Evolutionary conservation across 2,329 filamentous ascomycete species (phyloP).

Genomic region (Dactylellina drechsleri): DNA sequence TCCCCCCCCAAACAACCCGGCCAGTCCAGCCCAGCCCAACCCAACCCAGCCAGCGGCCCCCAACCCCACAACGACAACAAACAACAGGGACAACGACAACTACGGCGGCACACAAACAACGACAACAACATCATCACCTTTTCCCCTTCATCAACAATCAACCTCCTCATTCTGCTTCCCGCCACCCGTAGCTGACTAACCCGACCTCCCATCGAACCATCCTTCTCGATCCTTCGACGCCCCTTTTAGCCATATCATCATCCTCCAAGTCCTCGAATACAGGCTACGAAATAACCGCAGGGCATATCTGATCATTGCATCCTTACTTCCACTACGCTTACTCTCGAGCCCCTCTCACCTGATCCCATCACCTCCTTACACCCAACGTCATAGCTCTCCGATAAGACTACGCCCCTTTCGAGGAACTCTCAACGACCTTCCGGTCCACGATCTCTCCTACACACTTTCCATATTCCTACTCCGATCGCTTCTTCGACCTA

Average conservation of each 20-base stretch:
- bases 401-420: not conserved
- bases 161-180: not conserved
- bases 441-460: not conserved
- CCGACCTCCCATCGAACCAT: not conserved
- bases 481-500: constrained; percentile 3
- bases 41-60: too few species aligned
- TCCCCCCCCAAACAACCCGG: too few species aligned
- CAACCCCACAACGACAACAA: constrained; percentile 12
- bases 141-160: constrained; percentile 1
- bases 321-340: not conserved
- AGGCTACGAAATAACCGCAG: too few species aligned
- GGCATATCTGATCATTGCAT: too few species aligned
- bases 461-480: not conserved
- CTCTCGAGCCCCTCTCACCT: constrained; percentile 6
- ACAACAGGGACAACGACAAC: not conserved
- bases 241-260: too few species aligned
- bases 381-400: too few species aligned
- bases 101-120: not conserved
- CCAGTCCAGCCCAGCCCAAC: too few species aligned
- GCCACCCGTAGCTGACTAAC: not conserved
- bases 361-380: not conserved
- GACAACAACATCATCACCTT: not conserved
- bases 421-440: not conserved
- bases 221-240: too few species aligned
- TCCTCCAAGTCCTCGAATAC: too few species aligned